phyloP scores from a whole-genome alignment of 495 filamentous ascomycete species.

The Articulospora tetracladia region DNA sequence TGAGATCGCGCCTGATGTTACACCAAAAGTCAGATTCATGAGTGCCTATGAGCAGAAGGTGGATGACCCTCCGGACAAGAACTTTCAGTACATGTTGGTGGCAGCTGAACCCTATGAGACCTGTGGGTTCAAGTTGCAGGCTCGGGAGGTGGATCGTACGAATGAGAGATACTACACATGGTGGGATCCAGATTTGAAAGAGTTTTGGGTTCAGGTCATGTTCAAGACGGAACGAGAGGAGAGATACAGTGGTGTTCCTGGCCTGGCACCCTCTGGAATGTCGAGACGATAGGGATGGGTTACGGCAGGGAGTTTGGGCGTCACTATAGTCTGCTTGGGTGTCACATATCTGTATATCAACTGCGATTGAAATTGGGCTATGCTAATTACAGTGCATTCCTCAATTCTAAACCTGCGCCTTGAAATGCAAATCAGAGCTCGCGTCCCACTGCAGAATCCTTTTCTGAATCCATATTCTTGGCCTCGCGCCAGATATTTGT shows the following conservation, averaged over 20 bases:
- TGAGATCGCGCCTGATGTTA: conserved; percentile 73
- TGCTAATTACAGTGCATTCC: not conserved
- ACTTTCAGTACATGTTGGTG: conserved; percentile 90
- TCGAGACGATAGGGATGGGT: conserved; percentile 11
- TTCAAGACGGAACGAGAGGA: conserved; percentile 99
- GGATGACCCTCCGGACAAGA: conserved; percentile 91
- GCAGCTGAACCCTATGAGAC: conserved; percentile 98
- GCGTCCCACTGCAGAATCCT: not conserved
- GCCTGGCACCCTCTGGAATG: conserved; percentile 59
- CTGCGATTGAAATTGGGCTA: not conserved
- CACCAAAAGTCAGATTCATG: conserved; percentile 92
- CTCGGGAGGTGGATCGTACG: conserved; percentile 85
- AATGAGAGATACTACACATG: conserved; percentile 87
- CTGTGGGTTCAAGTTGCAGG: conserved; percentile 93
- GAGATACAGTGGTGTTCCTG: conserved; percentile 89
- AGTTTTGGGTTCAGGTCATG: conserved; percentile 98
- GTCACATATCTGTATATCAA: not conserved
- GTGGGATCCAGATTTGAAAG: conserved; percentile 95
- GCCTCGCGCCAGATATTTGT: not conserved
- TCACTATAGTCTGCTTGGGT: not conserved
- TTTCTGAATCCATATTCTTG: not conserved
- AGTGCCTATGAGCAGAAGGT: conserved; percentile 94
- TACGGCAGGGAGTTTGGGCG: not conserved
- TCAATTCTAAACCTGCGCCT: conserved; percentile 14
- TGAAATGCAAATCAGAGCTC: conserved; percentile 20